These are phyloP conservation scores for Neurospora sp. DNA, from an alignment of 495 filamentous ascomycete genomes.

Conservation along the genomic window DNA sequence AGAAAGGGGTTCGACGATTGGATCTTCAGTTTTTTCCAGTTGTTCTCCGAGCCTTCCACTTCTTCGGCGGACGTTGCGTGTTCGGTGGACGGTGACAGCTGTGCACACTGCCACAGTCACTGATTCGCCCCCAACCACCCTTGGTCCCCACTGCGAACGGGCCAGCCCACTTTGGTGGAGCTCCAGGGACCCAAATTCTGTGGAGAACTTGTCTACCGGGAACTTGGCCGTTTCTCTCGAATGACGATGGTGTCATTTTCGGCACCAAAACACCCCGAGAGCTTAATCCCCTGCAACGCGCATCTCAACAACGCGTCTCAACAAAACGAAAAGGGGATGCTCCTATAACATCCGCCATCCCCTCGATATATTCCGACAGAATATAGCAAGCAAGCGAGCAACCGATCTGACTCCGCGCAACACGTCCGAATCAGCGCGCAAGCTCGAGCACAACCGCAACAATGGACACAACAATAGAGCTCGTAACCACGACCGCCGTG, in stretches of 20 bases:
- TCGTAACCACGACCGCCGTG: constrained; percentile 7
- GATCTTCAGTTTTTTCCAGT: not conserved
- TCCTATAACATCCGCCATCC: too few species aligned
- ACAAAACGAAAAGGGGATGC: too few species aligned
- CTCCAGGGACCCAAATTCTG: not conserved
- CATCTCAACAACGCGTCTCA: not conserved
- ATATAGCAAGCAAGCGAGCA: too few species aligned
- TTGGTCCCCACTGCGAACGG: not conserved
- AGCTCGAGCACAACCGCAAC: not conserved
- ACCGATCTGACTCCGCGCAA: too few species aligned
- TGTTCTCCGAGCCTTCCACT: not conserved
- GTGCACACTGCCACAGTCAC: not conserved
- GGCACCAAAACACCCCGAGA: not conserved
- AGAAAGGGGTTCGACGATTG: not conserved
- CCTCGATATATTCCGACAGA: too few species aligned
- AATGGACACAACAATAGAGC: not conserved
- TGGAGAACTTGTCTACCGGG: not conserved
- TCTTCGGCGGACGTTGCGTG: not conserved
- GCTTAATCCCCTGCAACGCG: not conserved
- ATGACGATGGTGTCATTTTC: constrained; percentile 12
- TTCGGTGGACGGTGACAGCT: not conserved
- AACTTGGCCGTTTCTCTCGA: constrained; percentile 1
- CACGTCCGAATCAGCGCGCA: too few species aligned
- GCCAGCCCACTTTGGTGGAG: not conserved
- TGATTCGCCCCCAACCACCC: not conserved